A percentile compares a stretch with the other conserved stretches of the same genome.
Evolutionary conservation across 257 asterid species (phyloP).

Genomic region (Leonotis leonurus): DNA sequence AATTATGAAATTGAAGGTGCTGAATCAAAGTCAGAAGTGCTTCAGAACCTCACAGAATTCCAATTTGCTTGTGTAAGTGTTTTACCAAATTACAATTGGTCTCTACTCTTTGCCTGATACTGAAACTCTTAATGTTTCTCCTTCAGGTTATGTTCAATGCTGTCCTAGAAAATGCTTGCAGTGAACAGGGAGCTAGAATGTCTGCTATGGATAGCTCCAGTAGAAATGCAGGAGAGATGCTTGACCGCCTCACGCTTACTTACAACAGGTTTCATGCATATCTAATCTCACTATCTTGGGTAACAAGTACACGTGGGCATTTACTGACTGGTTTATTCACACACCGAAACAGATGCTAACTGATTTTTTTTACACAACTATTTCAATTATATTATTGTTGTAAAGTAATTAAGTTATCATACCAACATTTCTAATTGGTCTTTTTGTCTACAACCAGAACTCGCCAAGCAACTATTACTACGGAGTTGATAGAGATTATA

Average conservation of each 20-base stretch:
- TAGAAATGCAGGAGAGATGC: conserved; percentile 98
- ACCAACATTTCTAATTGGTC: neutral
- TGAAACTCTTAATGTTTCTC: neutral
- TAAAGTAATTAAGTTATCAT: neutral
- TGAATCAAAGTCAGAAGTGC: conserved; percentile 87
- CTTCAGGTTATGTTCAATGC: conserved; percentile 90
- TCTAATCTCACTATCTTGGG: conserved; percentile 7
- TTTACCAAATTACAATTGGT: conserved; percentile 1
- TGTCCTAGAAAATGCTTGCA: conserved; percentile 91
- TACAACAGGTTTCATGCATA: conserved; percentile 69
- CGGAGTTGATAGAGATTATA: conserved; percentile 82
- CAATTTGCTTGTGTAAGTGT: conserved; percentile 88
- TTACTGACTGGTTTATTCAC: neutral
- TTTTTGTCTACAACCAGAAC: conserved; percentile 44
- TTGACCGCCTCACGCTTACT: conserved; percentile 93
- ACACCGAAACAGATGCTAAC: neutral
- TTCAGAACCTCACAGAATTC: conserved; percentile 93
- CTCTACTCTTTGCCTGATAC: neutral
- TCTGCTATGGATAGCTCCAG: conserved; percentile 99
- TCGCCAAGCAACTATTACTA: conserved; percentile 96
- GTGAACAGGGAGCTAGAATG: conserved; percentile 99
- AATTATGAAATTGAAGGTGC: conserved; percentile 92
- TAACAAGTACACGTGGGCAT: neutral
- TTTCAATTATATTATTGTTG: neutral
- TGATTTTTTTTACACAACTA: neutral